Evolutionary conservation across 495 filamentous ascomycete species (phyloP), one percentile per base, ranked within the genome.

Genomic region (Articulospora tetracladia): DNA sequence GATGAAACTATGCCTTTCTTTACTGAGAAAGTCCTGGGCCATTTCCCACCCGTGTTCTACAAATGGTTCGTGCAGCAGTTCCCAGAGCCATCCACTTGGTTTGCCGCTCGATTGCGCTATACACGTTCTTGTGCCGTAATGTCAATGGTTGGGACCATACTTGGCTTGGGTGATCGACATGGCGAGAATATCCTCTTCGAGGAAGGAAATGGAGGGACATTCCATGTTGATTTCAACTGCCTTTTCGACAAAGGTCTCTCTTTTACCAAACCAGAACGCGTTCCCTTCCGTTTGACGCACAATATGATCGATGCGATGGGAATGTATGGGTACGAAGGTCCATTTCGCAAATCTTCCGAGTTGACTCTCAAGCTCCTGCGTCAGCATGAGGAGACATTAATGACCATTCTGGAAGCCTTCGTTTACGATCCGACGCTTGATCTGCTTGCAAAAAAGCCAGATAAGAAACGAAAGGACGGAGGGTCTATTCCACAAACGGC

Each of bases 211-310:
- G 94, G 95, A 48, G 95, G 96, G 56, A 86, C 95, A 24, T 86
- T 98, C 68, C 94, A 99, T 74, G 94, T 99, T 53, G 94, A 99
- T 75, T 99, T 99, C 81, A 99, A 99, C 74, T 99, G 94, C 74
- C 87, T 99, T 22, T 99, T 99, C 72, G 95, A 99, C 78, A 99
- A 98, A 76, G 94, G 95, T 11, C 83, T 93, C 60, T 97, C 92
- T 0, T 98, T 99, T 66, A 89, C 91, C 59, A 93, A 93, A 76
- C 93, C 94, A 0, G 94, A 99, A 70, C 77, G 87, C 49, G 94
- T 99, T 17, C 94, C 94, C n/a, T 99, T 99, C 79, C 90, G 94
- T 20, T 79, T 99, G 41, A 99, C 94, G 10, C 92, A 97, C 72
- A 98, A 99, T 74, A 98, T 99, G 93, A 79, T 93, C 15, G 90